These are phyloP conservation scores for Colletotrichum musae DNA, from an alignment of 2,329 filamentous ascomycete genomes.

Conservation along the genomic window DNA sequence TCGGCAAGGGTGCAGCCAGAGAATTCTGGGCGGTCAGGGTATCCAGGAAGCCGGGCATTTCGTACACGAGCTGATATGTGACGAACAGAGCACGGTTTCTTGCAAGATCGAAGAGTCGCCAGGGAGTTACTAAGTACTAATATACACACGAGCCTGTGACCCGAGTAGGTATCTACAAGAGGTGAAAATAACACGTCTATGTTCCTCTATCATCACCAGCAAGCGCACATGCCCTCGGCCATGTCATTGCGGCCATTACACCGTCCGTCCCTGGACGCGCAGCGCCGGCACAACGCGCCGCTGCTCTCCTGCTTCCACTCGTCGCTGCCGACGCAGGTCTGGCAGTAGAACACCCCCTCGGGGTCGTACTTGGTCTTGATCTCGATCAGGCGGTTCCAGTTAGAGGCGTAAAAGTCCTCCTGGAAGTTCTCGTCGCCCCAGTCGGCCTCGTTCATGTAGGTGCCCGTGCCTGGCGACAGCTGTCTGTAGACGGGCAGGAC, in stretches of 20 bases:
- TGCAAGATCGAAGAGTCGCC: too few relatives aligned
- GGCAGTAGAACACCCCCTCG: conserved; percentile 59
- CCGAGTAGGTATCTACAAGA: too few relatives aligned
- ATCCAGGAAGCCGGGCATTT: too few relatives aligned
- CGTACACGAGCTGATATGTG: too few relatives aligned
- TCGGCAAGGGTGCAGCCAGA: too few relatives aligned
- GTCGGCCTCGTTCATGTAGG: conserved; percentile 67
- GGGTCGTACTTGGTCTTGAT: conserved; percentile 68
- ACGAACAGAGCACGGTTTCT: too few relatives aligned
- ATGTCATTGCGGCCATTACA: conserved; percentile 18
- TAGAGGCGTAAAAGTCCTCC: conserved; percentile 48
- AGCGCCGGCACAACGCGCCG: conserved; percentile 15
- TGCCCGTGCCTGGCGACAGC: conserved; percentile 47
- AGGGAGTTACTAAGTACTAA: too few relatives aligned
- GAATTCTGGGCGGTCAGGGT: too few relatives aligned
- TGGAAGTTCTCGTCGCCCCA: conserved; percentile 46
- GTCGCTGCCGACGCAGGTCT: conserved; percentile 63
- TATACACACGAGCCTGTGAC: too few relatives aligned
- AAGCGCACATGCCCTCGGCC: conserved; percentile 18
- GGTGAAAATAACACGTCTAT: too few relatives aligned
- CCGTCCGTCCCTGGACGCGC: conserved; percentile 10
- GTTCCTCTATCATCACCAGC: neutral
- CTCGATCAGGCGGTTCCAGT: conserved; percentile 56
- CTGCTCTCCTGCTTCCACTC: conserved; percentile 51
- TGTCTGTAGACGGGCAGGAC: conserved; percentile 14